Evolutionary conservation across 805 yeast genomes (phyloP).

Genomic region (Isabelozyma rhagii): DNA sequence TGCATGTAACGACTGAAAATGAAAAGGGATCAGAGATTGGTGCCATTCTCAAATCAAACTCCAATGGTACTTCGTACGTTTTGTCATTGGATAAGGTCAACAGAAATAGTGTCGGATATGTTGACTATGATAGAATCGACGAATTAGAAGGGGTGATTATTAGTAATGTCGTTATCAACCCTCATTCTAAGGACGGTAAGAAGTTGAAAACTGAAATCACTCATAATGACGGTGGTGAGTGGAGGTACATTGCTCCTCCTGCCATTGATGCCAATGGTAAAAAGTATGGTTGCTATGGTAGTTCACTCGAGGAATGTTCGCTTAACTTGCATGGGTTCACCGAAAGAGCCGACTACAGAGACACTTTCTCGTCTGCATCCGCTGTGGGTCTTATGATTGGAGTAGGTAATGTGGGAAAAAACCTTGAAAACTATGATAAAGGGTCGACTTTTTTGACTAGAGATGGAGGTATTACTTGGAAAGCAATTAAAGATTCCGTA

Average conservation of each 20-base stretch:
- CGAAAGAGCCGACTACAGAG: slow-evolving; percentile 79
- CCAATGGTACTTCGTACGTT: slow-evolving; percentile 85
- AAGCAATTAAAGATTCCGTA: slow-evolving; percentile 67
- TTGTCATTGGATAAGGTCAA: slow-evolving; percentile 68
- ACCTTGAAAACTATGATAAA: slow-evolving; percentile 46
- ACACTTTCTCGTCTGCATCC: slow-evolving; percentile 81
- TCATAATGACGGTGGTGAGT: slow-evolving; percentile 87
- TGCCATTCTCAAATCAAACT: slow-evolving; percentile 79
- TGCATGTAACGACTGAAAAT: slow-evolving; percentile 74
- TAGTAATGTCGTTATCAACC: slow-evolving; percentile 65
- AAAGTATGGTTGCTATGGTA: slow-evolving; percentile 49
- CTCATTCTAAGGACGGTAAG: slow-evolving; percentile 47
- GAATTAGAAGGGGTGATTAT: slow-evolving; percentile 83
- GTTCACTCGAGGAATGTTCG: slow-evolving; percentile 60
- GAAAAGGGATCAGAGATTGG: slow-evolving; percentile 62
- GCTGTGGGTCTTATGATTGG: slow-evolving; percentile 88
- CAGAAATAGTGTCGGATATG: slow-evolving; percentile 69
- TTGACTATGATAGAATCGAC: slow-evolving; percentile 82
- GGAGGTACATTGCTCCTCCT: slow-evolving; percentile 76
- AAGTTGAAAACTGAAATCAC: slow-evolving; percentile 69
- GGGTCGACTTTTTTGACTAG: slow-evolving; percentile 71
- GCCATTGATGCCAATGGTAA: slow-evolving; percentile 57
- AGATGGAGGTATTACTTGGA: slow-evolving; percentile 95
- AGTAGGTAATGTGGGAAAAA: slow-evolving; percentile 87
- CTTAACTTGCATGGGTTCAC: slow-evolving; percentile 88